Evolutionary conservation across 352 stramenopile genomes (phyloP), one percentile per base, ranked within the genome.

Genomic region (Phytopythium delawarense): DNA sequence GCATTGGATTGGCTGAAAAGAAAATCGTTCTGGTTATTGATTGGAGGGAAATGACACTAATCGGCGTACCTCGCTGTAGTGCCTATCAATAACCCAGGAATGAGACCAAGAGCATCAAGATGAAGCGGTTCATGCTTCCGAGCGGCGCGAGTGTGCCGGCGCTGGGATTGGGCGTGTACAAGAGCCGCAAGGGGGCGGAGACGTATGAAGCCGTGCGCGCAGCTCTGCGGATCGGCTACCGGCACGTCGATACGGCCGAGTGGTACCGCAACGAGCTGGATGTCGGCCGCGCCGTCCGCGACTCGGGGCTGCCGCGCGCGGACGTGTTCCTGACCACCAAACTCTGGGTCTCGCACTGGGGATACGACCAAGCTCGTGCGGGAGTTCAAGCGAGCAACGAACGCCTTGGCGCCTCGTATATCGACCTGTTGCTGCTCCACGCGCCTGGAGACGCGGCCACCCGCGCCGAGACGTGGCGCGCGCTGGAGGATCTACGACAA

Each of bases 251-350:
- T 63, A 87, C 77, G 15, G 87, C 87, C 1, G 64, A 87, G 49
- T 54, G 85, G 1, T 94, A 96, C 65, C 53, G 79, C 23, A 96
- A 96, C 64, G 82, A 92, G 49, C 57, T 49, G 15, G 78, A 84
- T 12, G 88, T 94, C 37, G 87, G 87, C 13, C 48, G 63, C 15
- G 88, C 68, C 16, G 57, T 85, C 21, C 30, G 16, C 37, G 82
- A 91, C 45, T 77, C 78, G 2, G 72, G 83, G 25, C 59, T 92
- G 4, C 58, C 70, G 8, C 70, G 84, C n/a, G 56, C 69, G 30
- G 76, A 91, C n/a, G 69, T 93, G 37, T 91, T 90, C 61, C 54
- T 93, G 8, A 91, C 81, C 6, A 85, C 72, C 39, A 93, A 93
- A 67, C 71, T 91, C 16, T 76, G 67, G 42, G 57, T 72, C 20